Evolutionary conservation across 192 early-diverging fungal genomes (phyloP), one percentile per base, ranked within the genome.

Genomic region (Coemansia sp.): DNA sequence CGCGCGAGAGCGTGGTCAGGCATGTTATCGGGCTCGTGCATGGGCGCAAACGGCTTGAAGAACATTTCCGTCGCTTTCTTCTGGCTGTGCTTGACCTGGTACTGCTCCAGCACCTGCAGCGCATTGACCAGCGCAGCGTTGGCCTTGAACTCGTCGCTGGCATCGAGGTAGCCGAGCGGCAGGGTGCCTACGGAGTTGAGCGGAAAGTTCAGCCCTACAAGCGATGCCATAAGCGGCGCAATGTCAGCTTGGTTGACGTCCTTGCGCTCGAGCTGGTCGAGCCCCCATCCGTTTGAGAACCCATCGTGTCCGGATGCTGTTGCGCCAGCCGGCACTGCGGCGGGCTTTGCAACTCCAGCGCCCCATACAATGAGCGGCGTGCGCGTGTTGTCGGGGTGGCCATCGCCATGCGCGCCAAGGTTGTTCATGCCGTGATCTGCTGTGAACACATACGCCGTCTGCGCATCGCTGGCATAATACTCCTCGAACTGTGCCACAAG

Each of bases 391-490:
- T 97, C 93, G 7, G 95, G 94, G 75, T 98, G 90, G 43, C 96
- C 96, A 71, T 98, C 96, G 54, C 96, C 96, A 74, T 98, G 96
- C 56, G 77, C 91, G 62, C 95, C 95, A 63, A 90, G 86, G 70
- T 95, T 92, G 72, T 90, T 91, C 96, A 98, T 98, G 40, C 96
- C 96, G 73, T 98, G 96, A 77, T 98, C 96, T 1, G 95, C 87
- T 10, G 95, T 94, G 64, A 98, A 94, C n/a, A 98, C 85, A 65
- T 89, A 97, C 2, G 93, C 88, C 11, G 94, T 98, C 69, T 87
- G 83, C 25, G 86, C 88, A 75, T 97, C 95, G 79, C 90, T 67
- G 20, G 70, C 77, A 71, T 91, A 98, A 75, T 92, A 97, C 7
- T 78, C 70, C 20, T 93, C 87, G 11, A 97, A 73, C n/a, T 87